phyloP scores from a whole-genome alignment of 2,329 filamentous ascomycete genomes.

The Scedosporium boydii region DNA sequence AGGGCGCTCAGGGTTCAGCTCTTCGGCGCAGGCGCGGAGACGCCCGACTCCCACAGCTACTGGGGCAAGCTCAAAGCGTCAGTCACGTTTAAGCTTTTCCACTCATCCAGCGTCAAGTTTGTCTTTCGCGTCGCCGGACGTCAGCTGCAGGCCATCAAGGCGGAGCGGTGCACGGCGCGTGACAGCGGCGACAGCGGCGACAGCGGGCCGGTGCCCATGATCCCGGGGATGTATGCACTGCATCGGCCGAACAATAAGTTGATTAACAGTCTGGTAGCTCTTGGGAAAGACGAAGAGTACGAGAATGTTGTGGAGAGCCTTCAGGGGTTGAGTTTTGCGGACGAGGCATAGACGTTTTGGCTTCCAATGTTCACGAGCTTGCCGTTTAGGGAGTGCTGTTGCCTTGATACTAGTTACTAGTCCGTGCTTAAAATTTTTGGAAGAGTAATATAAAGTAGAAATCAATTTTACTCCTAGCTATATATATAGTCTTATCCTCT shows the following conservation, averaged over 20 bases:
- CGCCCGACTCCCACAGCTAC: conserved; percentile 14
- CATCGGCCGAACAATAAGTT: conserved; percentile 25
- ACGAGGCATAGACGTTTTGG: too few relatives aligned
- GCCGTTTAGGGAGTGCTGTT: too few relatives aligned
- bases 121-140: conserved; percentile 38
- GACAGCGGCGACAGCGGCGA: conserved; percentile 11
- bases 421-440: too few relatives aligned
- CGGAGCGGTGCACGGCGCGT: background rate
- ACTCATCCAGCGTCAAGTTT: conserved; percentile 17
- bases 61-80: conserved; percentile 45
- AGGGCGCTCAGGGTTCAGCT: conserved; percentile 20
- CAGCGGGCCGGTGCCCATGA: conserved; percentile 21
- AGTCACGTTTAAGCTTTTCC: conserved; percentile 26
- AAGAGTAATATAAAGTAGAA: too few relatives aligned
- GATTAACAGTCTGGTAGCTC: conserved; percentile 13
- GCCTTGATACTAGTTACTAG: too few relatives aligned
- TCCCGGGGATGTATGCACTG: conserved; percentile 24
- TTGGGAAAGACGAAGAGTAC: too few relatives aligned
- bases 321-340: too few relatives aligned
- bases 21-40: conserved; percentile 10
- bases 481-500: too few relatives aligned
- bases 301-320: too few relatives aligned
- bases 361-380: too few relatives aligned
- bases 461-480: too few relatives aligned
- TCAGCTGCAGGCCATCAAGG: conserved; percentile 19